Base-by-base conservation (phyloP, 345 rosid genomes). In the Firmiana major region DNA sequence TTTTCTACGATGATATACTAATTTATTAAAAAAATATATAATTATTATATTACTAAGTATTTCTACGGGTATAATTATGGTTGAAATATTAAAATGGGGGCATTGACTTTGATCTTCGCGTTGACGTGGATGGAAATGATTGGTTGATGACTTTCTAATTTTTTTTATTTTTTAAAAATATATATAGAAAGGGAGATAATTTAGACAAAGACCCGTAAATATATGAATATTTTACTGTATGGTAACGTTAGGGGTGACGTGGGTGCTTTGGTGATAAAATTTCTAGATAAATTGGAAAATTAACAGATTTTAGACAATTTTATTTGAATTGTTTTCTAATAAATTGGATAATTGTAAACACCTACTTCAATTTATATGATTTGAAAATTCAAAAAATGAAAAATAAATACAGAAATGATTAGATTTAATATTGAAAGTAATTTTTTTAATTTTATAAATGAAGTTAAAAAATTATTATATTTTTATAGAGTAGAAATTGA, bases 1-100 rank as follows among this genome's bases (percentile, higher is more conserved):
- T 57, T 57, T 80, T 45, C 54, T 74, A 80, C 76, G 77, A 67
- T n/a, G 60, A 7, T 74, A 2, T 22, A 31, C 48, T 31, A 13
- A 45, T 31, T 22, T 68, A 45, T 7, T 66, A 40, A 16, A 15
- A 68, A 6, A 63, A 3, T 43, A 31, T n/a, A n/a, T n/a, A n/a
- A n/a, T 31, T 31, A 31, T 31, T 31, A 31, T 46, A 16, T 24
- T 26, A 69, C 5, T 10, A 40, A 40, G 51, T 9, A 51, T 16
- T 4, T 5, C 0, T 40, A 40, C 64, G 8, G 8, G 42, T 6
- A 51, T 6, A 40, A 6, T 31, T 31, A 12, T 28, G 11, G 40
- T 38, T 36, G 12, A 3, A 36, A 36, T 63, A 17, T 7, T 9
- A 19, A 66, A n/a, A 10, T 9, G 28, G 9, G 17, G 53, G 3